phyloP scores from a whole-genome alignment of 1,284 basidiomycete genomes.

The Phenoliferia sp. region DNA sequence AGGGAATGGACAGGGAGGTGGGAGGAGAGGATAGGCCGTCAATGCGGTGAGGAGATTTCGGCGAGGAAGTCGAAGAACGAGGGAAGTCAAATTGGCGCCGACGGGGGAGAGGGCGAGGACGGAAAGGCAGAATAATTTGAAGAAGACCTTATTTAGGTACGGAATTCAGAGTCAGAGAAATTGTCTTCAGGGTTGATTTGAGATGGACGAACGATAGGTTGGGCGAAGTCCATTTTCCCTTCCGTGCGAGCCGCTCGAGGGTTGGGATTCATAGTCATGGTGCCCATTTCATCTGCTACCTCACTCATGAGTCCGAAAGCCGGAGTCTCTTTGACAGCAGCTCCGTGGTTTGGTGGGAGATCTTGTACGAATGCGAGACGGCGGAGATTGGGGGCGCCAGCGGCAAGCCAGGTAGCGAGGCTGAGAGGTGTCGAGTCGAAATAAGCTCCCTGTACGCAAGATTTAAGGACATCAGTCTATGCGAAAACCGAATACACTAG shows the following conservation, averaged over 20 bases:
- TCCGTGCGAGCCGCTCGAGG: not conserved
- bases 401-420: constrained; percentile 7
- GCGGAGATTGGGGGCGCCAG: constrained; percentile 10
- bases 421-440: constrained; percentile 18
- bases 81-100: constrained; percentile 21
- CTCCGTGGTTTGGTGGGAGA: constrained; percentile 26
- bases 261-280: not conserved
- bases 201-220: constrained; percentile 28
- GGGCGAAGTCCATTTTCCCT: constrained; percentile 29
- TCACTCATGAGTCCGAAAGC: constrained; percentile 25
- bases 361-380: constrained; percentile 27
- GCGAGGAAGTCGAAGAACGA: constrained; percentile 33
- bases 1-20: constrained; percentile 22
- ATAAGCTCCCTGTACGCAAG: constrained; percentile 22
- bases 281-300: constrained; percentile 10
- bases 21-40: constrained; percentile 12
- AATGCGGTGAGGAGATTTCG: constrained; percentile 31
- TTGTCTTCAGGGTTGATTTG: not conserved
- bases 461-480: no score
- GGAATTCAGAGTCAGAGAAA: not conserved
- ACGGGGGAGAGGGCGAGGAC: constrained; percentile 25
- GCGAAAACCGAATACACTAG: no score
- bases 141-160: constrained; percentile 28
- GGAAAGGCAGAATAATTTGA: constrained; percentile 31
- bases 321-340: constrained; percentile 7